A percentile compares a stretch with the other conserved stretches of the same genome.
These are phyloP conservation scores for Russula sp. DNA, from an alignment of 768 basidiomycete species.

Conservation along the genomic window DNA sequence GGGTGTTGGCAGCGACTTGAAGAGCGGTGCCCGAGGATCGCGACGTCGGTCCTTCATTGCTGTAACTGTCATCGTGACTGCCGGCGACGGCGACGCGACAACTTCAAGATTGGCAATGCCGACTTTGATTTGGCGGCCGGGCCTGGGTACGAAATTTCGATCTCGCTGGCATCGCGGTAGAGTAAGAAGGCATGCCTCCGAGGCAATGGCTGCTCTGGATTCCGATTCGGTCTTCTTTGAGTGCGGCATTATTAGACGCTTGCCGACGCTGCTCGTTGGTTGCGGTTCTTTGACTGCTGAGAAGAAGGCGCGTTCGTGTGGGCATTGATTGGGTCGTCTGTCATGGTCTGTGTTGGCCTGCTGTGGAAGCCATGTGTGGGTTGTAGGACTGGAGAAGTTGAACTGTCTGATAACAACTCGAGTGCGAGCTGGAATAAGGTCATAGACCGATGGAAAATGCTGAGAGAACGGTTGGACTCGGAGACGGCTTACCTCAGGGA, in stretches of 20 bases:
- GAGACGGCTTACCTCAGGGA: constrained; percentile 17
- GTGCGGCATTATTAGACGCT: constrained; percentile 5
- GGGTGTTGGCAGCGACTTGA: no score
- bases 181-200: background rate
- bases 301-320: no score
- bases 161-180: background rate
- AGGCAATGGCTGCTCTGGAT: background rate
- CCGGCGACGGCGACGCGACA: no score
- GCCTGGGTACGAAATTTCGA: background rate
- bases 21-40: no score
- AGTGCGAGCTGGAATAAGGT: constrained; percentile 18
- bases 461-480: no score
- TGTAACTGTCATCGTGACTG: no score
- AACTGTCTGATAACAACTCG: constrained; percentile 28
- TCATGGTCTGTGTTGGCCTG: constrained; percentile 19
- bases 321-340: no score
- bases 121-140: constrained; percentile 20
- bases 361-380: constrained; percentile 27
- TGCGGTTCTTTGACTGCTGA: no score
- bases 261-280: no score
- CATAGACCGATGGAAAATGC: background rate
- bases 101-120: constrained; percentile 14
- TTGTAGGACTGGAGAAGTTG: constrained; percentile 22
- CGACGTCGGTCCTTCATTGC: background rate
- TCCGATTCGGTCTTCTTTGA: no score